phyloP scores from a whole-genome alignment of 208 protist genomes.

The Tritrichomonas foetus region DNA sequence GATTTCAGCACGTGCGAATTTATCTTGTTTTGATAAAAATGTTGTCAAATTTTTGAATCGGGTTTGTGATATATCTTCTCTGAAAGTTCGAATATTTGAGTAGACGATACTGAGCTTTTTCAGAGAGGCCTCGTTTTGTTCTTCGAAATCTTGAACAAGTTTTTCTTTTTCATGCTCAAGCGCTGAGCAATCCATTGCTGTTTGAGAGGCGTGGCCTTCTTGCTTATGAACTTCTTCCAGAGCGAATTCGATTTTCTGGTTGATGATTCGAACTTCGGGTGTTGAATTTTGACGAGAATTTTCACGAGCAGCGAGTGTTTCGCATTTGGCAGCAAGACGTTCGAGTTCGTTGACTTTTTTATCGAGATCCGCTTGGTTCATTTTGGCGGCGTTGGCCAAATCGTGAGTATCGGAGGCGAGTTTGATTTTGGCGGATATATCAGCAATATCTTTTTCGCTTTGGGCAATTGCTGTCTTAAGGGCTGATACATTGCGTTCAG shows the following conservation, averaged over 20 bases:
- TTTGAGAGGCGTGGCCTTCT: not conserved
- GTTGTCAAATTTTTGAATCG: not conserved
- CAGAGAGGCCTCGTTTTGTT: not conserved
- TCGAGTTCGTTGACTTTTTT: not conserved
- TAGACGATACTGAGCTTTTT: not conserved
- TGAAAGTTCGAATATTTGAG: not conserved
- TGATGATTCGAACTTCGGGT: not conserved
- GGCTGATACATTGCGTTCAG: too few relatives aligned
- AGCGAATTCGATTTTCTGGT: not conserved
- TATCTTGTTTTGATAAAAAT: not conserved
- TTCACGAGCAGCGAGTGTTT: constrained; percentile 16
- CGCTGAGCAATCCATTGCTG: not conserved
- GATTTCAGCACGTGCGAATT: not conserved
- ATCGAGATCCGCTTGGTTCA: not conserved
- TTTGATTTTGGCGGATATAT: not conserved
- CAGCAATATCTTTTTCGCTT: too few relatives aligned
- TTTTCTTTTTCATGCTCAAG: not conserved
- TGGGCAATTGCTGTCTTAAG: too few relatives aligned
- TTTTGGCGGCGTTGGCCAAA: not conserved
- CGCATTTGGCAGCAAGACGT: not conserved
- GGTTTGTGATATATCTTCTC: not conserved
- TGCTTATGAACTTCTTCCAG: not conserved
- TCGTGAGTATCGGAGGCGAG: not conserved
- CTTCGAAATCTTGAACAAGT: not conserved
- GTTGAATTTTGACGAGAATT: not conserved